Percentiles rank a stretch among this genome's conserved stretches.
These are phyloP conservation scores for Esteya vermicola DNA, from an alignment of 2,329 filamentous ascomycete genomes.

Conservation along the genomic window DNA sequence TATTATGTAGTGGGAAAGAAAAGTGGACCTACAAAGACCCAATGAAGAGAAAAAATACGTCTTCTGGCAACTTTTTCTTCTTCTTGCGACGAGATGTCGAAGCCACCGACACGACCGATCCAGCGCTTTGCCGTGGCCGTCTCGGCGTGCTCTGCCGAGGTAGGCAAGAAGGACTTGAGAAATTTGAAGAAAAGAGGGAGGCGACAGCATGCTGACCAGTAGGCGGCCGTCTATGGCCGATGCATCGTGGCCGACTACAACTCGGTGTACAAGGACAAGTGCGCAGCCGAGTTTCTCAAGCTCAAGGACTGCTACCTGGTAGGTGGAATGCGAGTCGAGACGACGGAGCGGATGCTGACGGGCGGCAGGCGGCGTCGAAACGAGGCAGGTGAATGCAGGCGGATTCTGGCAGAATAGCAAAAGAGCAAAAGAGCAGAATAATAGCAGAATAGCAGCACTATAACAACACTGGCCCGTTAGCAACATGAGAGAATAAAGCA, in stretches of 20 bases:
- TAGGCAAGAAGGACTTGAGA: conserved; percentile 11
- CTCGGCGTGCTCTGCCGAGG: conserved; percentile 41
- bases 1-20: too few species aligned
- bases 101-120: conserved; percentile 31
- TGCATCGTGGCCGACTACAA: conserved; percentile 87
- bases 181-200: background rate
- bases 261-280: conserved; percentile 82
- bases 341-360: background rate
- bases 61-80: too few species aligned
- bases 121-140: conserved; percentile 39
- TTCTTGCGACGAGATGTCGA: too few species aligned
- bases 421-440: too few species aligned
- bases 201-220: background rate
- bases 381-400: too few species aligned
- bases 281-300: conserved; percentile 66
- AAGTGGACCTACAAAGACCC: too few species aligned
- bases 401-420: too few species aligned
- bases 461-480: too few species aligned
- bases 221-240: conserved; percentile 81
- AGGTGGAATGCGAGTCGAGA: conserved; percentile 15
- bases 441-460: too few species aligned
- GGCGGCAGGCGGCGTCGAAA: too few species aligned
- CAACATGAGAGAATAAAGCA: too few species aligned
- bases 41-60: too few species aligned
- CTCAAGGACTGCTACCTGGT: conserved; percentile 84